phyloP scores from a whole-genome alignment of 2,329 filamentous ascomycete genomes.

The Westerdykella ornata region DNA sequence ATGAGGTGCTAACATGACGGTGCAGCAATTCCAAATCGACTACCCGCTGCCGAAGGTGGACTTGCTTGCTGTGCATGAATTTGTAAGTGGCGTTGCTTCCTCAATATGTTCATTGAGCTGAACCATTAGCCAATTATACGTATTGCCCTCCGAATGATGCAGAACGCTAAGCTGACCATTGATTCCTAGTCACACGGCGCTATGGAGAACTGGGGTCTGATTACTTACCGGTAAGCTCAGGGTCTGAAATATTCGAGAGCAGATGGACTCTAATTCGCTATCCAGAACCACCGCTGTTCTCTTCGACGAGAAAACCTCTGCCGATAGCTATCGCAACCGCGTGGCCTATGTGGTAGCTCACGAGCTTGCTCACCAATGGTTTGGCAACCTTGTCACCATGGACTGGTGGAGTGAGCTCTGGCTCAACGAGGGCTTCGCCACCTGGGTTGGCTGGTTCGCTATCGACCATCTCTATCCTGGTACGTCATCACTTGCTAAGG shows the following conservation, averaged over 20 bases:
- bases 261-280: neutral
- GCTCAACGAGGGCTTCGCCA: conserved; percentile 95
- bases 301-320: conserved; percentile 90
- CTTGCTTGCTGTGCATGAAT: conserved; percentile 91
- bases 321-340: conserved; percentile 83
- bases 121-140: conserved; percentile 39
- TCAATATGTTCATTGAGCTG: conserved; percentile 12
- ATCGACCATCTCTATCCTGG: conserved; percentile 82
- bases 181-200: conserved; percentile 60
- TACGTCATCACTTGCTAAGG: conserved; percentile 23
- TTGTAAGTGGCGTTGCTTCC: conserved; percentile 50
- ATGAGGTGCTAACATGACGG: conserved; percentile 2
- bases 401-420: conserved; percentile 89
- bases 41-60: conserved; percentile 92
- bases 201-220: conserved; percentile 98
- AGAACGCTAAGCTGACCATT: conserved; percentile 36
- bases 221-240: conserved; percentile 65
- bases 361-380: conserved; percentile 95
- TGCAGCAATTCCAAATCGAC: conserved; percentile 68
- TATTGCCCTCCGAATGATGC: conserved; percentile 13
- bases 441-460: conserved; percentile 95
- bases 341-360: conserved; percentile 98
- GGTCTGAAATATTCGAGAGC: neutral
- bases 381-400: conserved; percentile 92
- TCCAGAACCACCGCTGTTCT: conserved; percentile 74